A percentile compares a stretch with the other conserved stretches of the same genome.
Conservation (phyloP, 495 filamentous ascomycete species). For the Cercophora sp. region DNA sequence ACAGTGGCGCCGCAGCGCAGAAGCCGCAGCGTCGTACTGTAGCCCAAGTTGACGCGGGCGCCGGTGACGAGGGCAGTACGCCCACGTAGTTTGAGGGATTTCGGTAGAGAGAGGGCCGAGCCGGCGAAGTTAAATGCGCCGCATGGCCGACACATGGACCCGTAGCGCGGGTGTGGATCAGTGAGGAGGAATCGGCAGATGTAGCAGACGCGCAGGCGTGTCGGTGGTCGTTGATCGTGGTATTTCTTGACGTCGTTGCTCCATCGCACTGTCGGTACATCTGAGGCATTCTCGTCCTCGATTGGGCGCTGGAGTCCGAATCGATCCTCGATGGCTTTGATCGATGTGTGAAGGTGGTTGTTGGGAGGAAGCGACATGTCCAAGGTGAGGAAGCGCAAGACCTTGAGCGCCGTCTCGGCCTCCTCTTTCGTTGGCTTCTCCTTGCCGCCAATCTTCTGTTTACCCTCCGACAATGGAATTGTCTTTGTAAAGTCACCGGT, state of each 20-base stretch:
- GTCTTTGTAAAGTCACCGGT: background rate
- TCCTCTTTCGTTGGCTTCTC: background rate
- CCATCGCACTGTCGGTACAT: background rate
- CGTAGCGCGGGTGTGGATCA: slow-evolving; percentile 29
- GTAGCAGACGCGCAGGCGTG: slow-evolving; percentile 31
- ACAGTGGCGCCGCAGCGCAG: slow-evolving; percentile 46
- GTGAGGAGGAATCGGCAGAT: slow-evolving; percentile 35
- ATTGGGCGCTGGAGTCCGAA: background rate
- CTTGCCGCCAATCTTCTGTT: background rate
- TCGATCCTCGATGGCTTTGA: background rate
- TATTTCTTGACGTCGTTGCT: slow-evolving; percentile 4
- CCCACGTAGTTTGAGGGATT: slow-evolving; percentile 27
- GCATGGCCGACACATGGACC: slow-evolving; percentile 38
- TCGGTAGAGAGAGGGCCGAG: slow-evolving; percentile 28
- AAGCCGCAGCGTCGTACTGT: slow-evolving; percentile 39
- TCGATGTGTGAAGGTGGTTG: background rate
- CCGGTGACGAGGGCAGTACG: slow-evolving; percentile 46
- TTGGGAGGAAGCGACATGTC: background rate
- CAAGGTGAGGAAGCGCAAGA: background rate
- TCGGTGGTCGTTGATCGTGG: background rate
- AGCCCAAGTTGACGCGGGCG: slow-evolving; percentile 45
- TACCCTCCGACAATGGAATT: background rate
- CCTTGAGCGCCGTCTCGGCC: background rate
- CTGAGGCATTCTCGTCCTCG: background rate
- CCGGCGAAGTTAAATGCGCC: slow-evolving; percentile 31